Evolutionary conservation across 768 basidiomycete species (phyloP), one percentile per base, ranked within the genome.

Genomic region (Suillus variegatus): DNA sequence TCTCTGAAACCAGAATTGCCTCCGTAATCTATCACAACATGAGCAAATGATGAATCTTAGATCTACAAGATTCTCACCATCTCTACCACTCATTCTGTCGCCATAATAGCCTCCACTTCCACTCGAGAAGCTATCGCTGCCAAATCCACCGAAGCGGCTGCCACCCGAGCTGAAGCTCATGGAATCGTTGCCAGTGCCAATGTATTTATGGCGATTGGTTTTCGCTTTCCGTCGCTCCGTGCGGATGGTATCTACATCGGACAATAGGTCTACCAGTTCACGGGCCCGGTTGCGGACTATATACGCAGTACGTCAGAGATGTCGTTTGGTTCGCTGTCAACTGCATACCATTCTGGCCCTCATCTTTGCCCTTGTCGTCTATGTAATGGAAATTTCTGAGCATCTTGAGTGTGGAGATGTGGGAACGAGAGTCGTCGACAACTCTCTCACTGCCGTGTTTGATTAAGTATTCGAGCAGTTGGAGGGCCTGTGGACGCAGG

Each of bases 361-460:
- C 94, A 73, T 99, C 97, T 76, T 99, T 99, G 58, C 94, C 95
- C 80, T 97, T 97, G 68, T 99, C 97, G 69, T 99, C 97, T 64
- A 98, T 93, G 76, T 98, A 98, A 75, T 99, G 97, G 80, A 99
- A 99, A 73, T 91, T 97, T 64, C 95, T 82, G 13, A 99, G 86
- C 94, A 99, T 98, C 81, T 99, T 99, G 71, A 99, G 85, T 22
- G 96, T 97, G 35, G 94, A 91, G 35, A 98, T 82, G 76, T 99
- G 97, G 1, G 94, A 92, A 61, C 97, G 86, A 2, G 97, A 94
- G 77, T 99, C 97, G 74, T 99, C 97, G 20, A 99, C 94, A 13
- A 99, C 97, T 47, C 97, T 91, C 75, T 99, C 97, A 36, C 93
- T 95, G 20, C 97, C 97, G 70, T 99, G 92, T 78, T 97, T 99